Conservation (phyloP, 2,329 filamentous ascomycete species). For the Phyllosticta ampelicida region DNA sequence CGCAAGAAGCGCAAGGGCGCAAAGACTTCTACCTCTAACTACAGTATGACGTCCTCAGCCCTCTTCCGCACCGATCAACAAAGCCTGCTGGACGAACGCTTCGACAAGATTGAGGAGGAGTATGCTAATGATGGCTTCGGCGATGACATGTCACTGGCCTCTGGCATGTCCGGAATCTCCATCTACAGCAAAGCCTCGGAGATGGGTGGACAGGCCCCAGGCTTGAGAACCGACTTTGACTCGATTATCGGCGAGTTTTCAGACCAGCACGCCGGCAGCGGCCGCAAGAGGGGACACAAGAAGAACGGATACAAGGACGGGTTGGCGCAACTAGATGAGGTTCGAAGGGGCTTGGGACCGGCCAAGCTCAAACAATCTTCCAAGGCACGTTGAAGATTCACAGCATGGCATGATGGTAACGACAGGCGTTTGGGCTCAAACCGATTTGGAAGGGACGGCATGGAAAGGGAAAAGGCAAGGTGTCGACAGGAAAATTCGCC, state of each 20-base stretch:
- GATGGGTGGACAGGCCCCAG: constrained; percentile 33
- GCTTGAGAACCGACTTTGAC: constrained; percentile 70
- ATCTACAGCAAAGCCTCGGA: constrained; percentile 18
- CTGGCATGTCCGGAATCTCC: constrained; percentile 32
- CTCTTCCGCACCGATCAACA: constrained; percentile 81
- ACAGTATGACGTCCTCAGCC: constrained; percentile 86
- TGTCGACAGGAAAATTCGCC: not conserved
- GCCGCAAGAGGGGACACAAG: constrained; percentile 56
- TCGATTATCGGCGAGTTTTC: constrained; percentile 89
- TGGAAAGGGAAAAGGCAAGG: not conserved
- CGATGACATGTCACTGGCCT: constrained; percentile 42
- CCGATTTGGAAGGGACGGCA: not conserved
- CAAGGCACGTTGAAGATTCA: not conserved
- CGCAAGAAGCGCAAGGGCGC: constrained; percentile 94
- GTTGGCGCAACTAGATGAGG: constrained; percentile 81
- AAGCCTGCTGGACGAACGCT: constrained; percentile 74
- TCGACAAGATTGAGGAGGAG: constrained; percentile 78
- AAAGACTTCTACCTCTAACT: constrained; percentile 73
- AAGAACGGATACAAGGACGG: constrained; percentile 73
- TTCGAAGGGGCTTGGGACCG: constrained; percentile 68
- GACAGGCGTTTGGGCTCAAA: not conserved
- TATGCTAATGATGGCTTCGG: constrained; percentile 48
- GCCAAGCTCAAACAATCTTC: constrained; percentile 31
- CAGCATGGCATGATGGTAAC: not conserved
- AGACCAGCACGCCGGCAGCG: constrained; percentile 57